Evolutionary conservation across 352 stramenopile genomes (phyloP), one percentile per base, ranked within the genome.

Genomic region (Aphanomyces astaci): DNA sequence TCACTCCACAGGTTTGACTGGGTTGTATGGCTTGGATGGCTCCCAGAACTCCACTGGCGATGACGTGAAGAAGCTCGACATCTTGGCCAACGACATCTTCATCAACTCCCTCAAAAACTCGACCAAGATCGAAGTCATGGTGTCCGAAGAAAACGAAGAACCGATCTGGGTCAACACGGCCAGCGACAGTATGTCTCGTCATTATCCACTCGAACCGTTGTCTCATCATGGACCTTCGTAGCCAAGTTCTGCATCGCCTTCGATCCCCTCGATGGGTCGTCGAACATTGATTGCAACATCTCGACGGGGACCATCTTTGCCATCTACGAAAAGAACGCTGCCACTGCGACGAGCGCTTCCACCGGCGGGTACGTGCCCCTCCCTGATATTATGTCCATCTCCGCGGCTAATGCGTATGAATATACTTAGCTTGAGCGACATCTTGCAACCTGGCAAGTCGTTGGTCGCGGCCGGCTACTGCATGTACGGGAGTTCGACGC

Each of bases 231-330:
- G 39, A 11, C 54, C 19, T 48, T 22, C 39, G 45, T 66, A 94
- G 89, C 86, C 75, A 93, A 97, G 80, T 99, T 97, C 87, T 98
- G 94, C 80, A 98, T 99, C 68, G 96, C 94, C 7, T 99, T 99
- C 71, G 97, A 99, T 75, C 97, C 97, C 52, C 82, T 99, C 0
- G 97, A 99, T 76, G 97, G 97, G 49, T 98, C 94, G 24, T 98
- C 89, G 54, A 99, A 99, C 81, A 99, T 99, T 90, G 97, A 99
- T 79, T 99, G 96, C 78, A 99, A 99, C 76, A 96, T 99, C 32
- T 98, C 94, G 51, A 98, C 97, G 30, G 96, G 97, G 60, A 99
- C 96, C 45, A 99, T 99, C 76, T 99, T 99, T 75, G 90, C 87
- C 63, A 98, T 99, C 43, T 99, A 98, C 76, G 86, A 98, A 71